A percentile compares a stretch with the other conserved stretches of the same genome.
Conservation (phyloP, 73 alveolate genomes). For the Paramecium sexaurelia region DNA sequence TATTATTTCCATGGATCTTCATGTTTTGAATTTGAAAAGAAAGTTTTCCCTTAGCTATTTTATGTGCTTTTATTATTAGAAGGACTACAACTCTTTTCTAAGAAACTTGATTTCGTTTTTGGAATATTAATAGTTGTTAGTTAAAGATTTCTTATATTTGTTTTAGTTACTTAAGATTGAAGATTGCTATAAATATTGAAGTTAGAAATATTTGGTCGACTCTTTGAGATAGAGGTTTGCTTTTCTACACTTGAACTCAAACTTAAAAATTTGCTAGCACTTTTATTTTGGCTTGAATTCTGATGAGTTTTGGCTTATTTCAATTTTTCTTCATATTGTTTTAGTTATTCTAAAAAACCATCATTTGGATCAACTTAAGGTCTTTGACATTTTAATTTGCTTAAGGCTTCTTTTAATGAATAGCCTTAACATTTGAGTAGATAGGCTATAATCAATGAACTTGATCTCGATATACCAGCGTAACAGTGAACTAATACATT, state of each 20-base stretch:
- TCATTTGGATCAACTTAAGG: slow-evolving; percentile 45
- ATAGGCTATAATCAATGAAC: slow-evolving; percentile 61
- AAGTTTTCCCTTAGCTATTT: neutral
- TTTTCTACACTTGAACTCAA: neutral
- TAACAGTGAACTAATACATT: slow-evolving; percentile 55
- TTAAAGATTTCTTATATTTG: neutral
- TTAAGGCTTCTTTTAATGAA: slow-evolving; percentile 36
- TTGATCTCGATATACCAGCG: slow-evolving; percentile 70
- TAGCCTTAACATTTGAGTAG: slow-evolving; percentile 40
- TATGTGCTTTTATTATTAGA: neutral
- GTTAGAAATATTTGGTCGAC: neutral
- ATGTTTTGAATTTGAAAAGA: neutral
- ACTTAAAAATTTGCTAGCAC: slow-evolving; percentile 8
- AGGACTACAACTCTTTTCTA: neutral
- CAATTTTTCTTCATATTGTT: neutral
- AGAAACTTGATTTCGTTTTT: neutral
- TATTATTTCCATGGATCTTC: neutral
- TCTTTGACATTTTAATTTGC: neutral
- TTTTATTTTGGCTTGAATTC: neutral
- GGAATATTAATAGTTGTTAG: neutral
- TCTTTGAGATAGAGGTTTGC: neutral
- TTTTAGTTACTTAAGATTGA: neutral
- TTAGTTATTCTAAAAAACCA: slow-evolving; percentile 9
- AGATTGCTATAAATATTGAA: slow-evolving; percentile 30
- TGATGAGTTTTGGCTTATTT: neutral